Evolutionary conservation across 129 eudicot genomes (phyloP), one percentile per base, ranked within the genome.

Genomic region (Chrysanthemum lavandulifolium): DNA sequence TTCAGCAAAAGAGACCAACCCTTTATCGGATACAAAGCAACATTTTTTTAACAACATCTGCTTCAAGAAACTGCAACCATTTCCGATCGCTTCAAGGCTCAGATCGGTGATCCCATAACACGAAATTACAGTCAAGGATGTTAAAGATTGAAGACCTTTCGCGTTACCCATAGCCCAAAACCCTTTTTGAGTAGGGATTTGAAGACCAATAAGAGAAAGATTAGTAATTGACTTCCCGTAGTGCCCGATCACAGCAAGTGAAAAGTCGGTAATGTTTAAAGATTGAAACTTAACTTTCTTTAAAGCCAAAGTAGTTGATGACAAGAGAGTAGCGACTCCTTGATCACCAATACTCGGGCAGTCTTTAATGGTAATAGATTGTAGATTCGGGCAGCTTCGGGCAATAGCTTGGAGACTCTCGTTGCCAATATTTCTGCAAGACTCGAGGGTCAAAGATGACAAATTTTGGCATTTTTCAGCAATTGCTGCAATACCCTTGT

Each of bases 81-180:
- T 83, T 50, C 86, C 97, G 4, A 95, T 70, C 5, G 97, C 97
- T 82, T 88, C 91, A 13, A 95, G 83, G 69, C 96, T 85, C 80
- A 84, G 16, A 81, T 88, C 97, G 0, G 99, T 86, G 16, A 78
- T 78, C n/a, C 99, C 97, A 11, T 73, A 73, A 65, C 99, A 95
- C 2, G 97, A 88, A 77, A 82, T 69, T 4, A 95, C 68, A 6
- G 77, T 19, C 71, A 95, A 80, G 61, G 94, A 84, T 0, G 73
- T 59, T 29, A 95, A 78, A 1, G 78, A 58, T 68, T 83, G 83
- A 52, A 95, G 88, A 65, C 99, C 97, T 67, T 76, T 76, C 13
- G 91, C 99, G 29, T 80, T 90, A 66, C 96, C 97, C 99, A 95
- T 90, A 2, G 88, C 96, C 99, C 99, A 90, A 67, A 95, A 95